Percentiles rank a stretch among this genome's conserved stretches.
Evolutionary conservation across 257 asterid species (phyloP).

Genomic region (Nicotiana noctiflora): DNA sequence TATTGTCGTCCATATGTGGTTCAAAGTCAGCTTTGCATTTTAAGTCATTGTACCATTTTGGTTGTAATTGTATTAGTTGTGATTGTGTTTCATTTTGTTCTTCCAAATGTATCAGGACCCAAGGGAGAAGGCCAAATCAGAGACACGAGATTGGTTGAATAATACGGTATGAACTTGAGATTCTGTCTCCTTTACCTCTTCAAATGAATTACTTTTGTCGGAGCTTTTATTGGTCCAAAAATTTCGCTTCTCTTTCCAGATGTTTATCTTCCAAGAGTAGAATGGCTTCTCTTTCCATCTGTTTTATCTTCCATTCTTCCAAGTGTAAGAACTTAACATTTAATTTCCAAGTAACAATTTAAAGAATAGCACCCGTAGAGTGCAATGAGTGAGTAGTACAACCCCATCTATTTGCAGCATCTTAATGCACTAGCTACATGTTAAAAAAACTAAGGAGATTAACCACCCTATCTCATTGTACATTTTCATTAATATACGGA

Average conservation of each 20-base stretch:
- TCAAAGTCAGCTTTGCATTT: neutral
- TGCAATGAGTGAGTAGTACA: conserved; percentile 1
- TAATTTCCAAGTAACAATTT: neutral
- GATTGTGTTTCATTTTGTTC: conserved; percentile 4
- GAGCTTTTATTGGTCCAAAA: neutral
- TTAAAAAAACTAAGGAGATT: neutral
- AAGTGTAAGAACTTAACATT: neutral
- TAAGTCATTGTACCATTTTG: neutral
- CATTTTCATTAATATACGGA: neutral
- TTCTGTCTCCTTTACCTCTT: conserved; percentile 16
- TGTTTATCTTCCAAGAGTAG: neutral
- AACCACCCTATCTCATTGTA: neutral
- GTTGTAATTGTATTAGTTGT: neutral
- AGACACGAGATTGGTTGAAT: conserved; percentile 98
- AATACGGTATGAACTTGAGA: conserved; percentile 64
- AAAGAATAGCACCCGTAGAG: neutral
- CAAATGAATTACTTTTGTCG: conserved; percentile 7
- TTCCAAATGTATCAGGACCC: conserved; percentile 61
- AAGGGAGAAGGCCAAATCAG: conserved; percentile 92
- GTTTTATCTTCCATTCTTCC: neutral
- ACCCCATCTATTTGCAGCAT: neutral
- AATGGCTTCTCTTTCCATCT: neutral
- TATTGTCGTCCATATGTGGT: conserved; percentile 1
- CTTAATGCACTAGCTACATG: neutral
- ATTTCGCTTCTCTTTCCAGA: neutral